Conservation (phyloP, 1,284 basidiomycete genomes). For the Taiwanofungus camphoratus region DNA sequence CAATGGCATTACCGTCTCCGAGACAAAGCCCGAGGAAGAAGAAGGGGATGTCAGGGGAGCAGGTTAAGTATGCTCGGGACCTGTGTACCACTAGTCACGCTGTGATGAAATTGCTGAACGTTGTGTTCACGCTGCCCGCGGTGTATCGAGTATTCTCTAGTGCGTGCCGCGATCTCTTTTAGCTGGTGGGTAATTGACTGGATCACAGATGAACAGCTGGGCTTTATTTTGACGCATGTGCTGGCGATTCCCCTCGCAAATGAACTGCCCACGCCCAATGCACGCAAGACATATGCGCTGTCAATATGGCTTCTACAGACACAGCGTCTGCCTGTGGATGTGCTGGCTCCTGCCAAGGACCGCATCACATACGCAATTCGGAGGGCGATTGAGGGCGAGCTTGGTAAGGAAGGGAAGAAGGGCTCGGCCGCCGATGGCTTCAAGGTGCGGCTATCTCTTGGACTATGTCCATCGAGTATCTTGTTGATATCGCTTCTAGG, state of each 20-base stretch:
- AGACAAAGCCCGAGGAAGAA: slow-evolving; percentile 48
- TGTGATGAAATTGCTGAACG: slow-evolving; percentile 56
- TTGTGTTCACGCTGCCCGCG: slow-evolving; percentile 53
- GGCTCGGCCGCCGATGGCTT: slow-evolving; percentile 70
- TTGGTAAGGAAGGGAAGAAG: slow-evolving; percentile 82
- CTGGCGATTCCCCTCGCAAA: slow-evolving; percentile 65
- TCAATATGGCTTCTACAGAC: slow-evolving; percentile 66
- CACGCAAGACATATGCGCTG: slow-evolving; percentile 75
- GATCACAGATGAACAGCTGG: slow-evolving; percentile 49
- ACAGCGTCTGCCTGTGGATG: slow-evolving; percentile 56
- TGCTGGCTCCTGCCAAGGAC: slow-evolving; percentile 53
- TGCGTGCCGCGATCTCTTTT: slow-evolving; percentile 28
- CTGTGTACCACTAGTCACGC: slow-evolving; percentile 64
- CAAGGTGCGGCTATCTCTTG: slow-evolving; percentile 40
- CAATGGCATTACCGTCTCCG: slow-evolving; percentile 41
- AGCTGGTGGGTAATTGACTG: slow-evolving; percentile 7
- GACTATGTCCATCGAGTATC: slow-evolving; percentile 1
- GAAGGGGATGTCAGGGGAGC: slow-evolving; percentile 67
- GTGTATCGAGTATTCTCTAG: slow-evolving; percentile 57
- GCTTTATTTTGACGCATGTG: slow-evolving; percentile 51
- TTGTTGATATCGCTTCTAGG: slow-evolving; percentile 34
- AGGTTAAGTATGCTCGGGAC: slow-evolving; percentile 72
- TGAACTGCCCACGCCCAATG: slow-evolving; percentile 68
- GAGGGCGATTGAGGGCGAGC: slow-evolving; percentile 74
- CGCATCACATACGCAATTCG: slow-evolving; percentile 64